These are phyloP conservation scores for Psidium friedrichsthalianum DNA, from an alignment of 345 rosid species.

Conservation along the genomic window DNA sequence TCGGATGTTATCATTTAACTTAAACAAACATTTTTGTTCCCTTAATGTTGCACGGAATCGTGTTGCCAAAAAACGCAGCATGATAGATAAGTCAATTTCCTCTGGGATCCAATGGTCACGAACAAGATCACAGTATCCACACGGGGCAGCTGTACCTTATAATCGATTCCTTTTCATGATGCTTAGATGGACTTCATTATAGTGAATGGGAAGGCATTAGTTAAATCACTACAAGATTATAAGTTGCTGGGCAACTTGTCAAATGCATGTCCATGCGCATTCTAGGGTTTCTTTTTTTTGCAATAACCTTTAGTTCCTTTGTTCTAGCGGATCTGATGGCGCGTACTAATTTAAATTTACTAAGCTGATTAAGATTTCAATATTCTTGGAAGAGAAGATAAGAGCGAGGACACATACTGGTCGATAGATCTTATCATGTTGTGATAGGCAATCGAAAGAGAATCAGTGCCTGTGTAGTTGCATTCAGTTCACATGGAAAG, in stretches of 20 bases:
- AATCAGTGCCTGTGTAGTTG: conserved; percentile 36
- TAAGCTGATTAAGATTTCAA: background rate
- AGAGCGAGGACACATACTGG: background rate
- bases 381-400: background rate
- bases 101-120: background rate
- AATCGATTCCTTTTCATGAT: background rate
- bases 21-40: background rate
- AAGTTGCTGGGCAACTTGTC: background rate
- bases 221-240: background rate
- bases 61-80: background rate
- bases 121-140: background rate
- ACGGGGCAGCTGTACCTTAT: background rate
- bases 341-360: background rate
- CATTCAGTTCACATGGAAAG: conserved; percentile 35
- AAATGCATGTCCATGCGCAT: background rate
- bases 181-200: background rate
- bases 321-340: background rate
- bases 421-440: background rate
- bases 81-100: background rate
- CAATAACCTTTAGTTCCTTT: background rate
- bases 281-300: background rate
- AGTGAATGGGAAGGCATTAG: background rate
- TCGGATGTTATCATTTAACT: background rate
- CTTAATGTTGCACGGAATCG: background rate
- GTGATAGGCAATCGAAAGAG: background rate